phyloP scores from a whole-genome alignment of 345 rosid genomes.

The Passiflora organensis region DNA sequence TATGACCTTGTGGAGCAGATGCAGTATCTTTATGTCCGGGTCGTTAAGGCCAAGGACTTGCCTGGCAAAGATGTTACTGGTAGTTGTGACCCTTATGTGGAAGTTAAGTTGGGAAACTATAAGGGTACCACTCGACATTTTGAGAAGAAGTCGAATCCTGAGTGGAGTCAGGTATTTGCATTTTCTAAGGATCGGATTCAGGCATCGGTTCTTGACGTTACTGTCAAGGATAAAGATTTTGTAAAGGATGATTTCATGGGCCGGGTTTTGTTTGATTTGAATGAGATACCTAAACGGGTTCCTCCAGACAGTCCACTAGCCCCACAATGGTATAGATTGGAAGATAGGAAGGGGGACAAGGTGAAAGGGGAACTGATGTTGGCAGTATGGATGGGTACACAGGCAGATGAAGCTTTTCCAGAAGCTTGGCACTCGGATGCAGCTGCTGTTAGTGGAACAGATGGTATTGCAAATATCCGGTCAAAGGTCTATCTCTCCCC shows the following conservation, averaged over 20 bases:
- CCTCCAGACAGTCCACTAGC: constrained; percentile 96
- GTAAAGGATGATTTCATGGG: constrained; percentile 85
- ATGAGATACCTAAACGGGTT: constrained; percentile 68
- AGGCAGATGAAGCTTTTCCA: constrained; percentile 91
- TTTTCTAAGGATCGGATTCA: constrained; percentile 82
- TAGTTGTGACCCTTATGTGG: constrained; percentile 88
- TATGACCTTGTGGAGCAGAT: constrained; percentile 92
- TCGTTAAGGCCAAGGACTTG: constrained; percentile 85
- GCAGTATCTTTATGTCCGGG: constrained; percentile 79
- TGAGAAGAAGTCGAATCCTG: constrained; percentile 80
- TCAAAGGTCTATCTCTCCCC: constrained; percentile 96
- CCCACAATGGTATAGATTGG: constrained; percentile 88
- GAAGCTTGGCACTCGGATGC: constrained; percentile 99
- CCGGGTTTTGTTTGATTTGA: constrained; percentile 43
- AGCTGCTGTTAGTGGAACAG: constrained; percentile 60
- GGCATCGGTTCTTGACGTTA: constrained; percentile 66
- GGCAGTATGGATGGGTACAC: constrained; percentile 97
- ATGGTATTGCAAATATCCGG: constrained; percentile 56
- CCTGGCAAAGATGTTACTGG: constrained; percentile 85
- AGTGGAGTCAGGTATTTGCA: constrained; percentile 90
- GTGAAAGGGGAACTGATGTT: constrained; percentile 85
- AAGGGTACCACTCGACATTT: constrained; percentile 69
- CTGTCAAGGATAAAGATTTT: constrained; percentile 71
- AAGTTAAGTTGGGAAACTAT: constrained; percentile 91
- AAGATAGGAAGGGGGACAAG: constrained; percentile 62